Evolutionary conservation across 1,139 yeast genomes (phyloP), one percentile per base, ranked within the genome.

Genomic region (Arxiozyma telluris): DNA sequence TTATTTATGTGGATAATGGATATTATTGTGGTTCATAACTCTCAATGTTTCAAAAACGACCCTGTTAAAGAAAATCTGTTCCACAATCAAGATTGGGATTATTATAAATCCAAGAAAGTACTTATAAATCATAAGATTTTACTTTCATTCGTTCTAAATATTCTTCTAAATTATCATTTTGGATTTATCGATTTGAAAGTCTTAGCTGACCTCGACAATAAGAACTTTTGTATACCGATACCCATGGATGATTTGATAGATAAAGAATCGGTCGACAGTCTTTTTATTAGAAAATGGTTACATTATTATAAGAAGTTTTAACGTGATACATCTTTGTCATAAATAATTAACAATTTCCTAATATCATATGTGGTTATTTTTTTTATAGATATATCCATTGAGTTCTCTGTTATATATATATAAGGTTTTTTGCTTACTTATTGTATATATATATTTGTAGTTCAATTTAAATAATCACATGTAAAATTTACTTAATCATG

Each of bases 81-180:
- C 47, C 50, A 52, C 8, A 57, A 53, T 21, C 59, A 55, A 41
- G 58, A 62, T 39, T 66, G 69, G 69, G 71, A 66, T 21, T 50
- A 58, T 44, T 69, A 64, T 58, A 57, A 62, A 34, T 58, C 61
- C 4, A 62, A 63, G 57, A 58, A 63, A 44, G 66, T 63, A 12
- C 61, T 63, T 1, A 57, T 64, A 4, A 76, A 76, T 54, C 72
- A 76, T 57, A 76, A 72, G 57, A 59, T 74, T 4, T 56, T 74
- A 21, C 62, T 71, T 39, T 67, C 79, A 0, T 61, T 75, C 21
- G 58, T 73, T 3, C 53, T 74, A 41, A 72, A 73, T 34, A 64
- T 77, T 3, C 59, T 76, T 34, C 64, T 73, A 48, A 75, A 76
- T 55, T 73, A 76, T 61, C 82, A 78, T 63, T 77, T 74, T 64